A percentile compares a stretch with the other conserved stretches of the same genome.
Conservation (phyloP, 108 stramenopile species). For the Ochromonas danica region DNA sequence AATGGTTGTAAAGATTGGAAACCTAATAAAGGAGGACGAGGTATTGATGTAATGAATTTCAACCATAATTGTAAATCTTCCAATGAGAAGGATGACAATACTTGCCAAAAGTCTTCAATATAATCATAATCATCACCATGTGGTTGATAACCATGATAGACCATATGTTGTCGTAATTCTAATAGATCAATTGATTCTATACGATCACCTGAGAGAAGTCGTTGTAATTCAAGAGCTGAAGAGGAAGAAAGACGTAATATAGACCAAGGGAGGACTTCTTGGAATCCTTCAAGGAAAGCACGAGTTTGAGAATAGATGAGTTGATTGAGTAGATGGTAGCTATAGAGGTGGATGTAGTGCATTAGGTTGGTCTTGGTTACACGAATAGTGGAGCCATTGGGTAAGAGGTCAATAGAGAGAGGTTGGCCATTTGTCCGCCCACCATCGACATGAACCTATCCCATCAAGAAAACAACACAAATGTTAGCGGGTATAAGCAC, state of each 20-base stretch:
- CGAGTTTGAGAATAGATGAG: neutral
- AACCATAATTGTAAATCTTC: conserved; percentile 84
- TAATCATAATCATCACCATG: too few species aligned
- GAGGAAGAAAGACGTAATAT: conserved; percentile 92
- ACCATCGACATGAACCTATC: too few species aligned
- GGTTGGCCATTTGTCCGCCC: too few species aligned
- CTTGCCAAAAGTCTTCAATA: conserved; percentile 69
- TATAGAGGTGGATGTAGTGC: conserved; percentile 15
- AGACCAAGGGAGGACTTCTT: conserved; percentile 82
- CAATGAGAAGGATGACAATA: conserved; percentile 72
- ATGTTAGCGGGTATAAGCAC: too few species aligned
- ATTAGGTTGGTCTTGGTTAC: neutral
- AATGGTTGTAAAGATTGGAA: conserved; percentile 78
- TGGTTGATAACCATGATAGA: conserved; percentile 90
- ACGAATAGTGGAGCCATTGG: neutral
- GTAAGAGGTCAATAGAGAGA: too few species aligned
- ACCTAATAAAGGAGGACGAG: conserved; percentile 88
- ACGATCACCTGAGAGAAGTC: conserved; percentile 89
- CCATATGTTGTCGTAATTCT: conserved; percentile 70
- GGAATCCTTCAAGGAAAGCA: conserved; percentile 56
- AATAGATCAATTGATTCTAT: conserved; percentile 81
- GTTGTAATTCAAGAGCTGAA: conserved; percentile 91
- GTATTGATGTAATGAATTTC: conserved; percentile 89
- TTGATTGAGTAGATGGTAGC: too few species aligned
- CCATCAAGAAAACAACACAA: too few species aligned